Evolutionary conservation across 768 basidiomycete genomes (phyloP), one percentile per base, ranked within the genome.

Genomic region (Mrakia gelida): DNA sequence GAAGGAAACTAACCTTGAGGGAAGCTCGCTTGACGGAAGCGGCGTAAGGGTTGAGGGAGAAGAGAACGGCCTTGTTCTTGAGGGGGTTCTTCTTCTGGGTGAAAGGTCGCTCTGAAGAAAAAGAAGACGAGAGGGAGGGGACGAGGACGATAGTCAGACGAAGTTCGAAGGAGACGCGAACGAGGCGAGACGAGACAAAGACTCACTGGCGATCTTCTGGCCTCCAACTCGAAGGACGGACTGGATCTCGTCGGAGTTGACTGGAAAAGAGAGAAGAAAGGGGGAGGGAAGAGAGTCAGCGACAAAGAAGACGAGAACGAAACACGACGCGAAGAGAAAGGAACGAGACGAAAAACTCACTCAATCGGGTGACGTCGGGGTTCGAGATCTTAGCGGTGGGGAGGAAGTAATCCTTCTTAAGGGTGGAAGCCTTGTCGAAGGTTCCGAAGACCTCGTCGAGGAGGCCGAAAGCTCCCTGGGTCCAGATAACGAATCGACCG

Each of bases 401-500:
- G 80, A 99, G 90, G 86, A 92, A 94, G 81, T 63, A 79, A 83
- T 93, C 91, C 87, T 92, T 94, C 90, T 97, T 97, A 88, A 88
- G 87, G 80, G 87, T 83, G 21, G 94, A 89, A n/a, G 87, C 88
- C 87, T 91, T 94, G 83, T 97, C 94, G 83, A 91, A 92, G 81
- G 95, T 98, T 75, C 96, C 97, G 85, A 92, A 99, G 80, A 98
- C 90, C 81, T 94, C 91, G 85, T 98, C 97, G 76, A 99, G 92
- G 80, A 92, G 90, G 74, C 86, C 88, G 85, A 98, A 97, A 38
- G 97, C 97, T 82, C 88, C 88, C 87, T 96, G 92, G 80, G 97
- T 98, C 97, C 97, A 99, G 88, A 99, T 96, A 85, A 98, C 88
- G 88, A 99, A 99, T 80, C 97, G 94, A 80, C 97, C 97, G 79